Base-by-base conservation (phyloP, 1,139 yeast species). In the Hansenula lynferdii region DNA sequence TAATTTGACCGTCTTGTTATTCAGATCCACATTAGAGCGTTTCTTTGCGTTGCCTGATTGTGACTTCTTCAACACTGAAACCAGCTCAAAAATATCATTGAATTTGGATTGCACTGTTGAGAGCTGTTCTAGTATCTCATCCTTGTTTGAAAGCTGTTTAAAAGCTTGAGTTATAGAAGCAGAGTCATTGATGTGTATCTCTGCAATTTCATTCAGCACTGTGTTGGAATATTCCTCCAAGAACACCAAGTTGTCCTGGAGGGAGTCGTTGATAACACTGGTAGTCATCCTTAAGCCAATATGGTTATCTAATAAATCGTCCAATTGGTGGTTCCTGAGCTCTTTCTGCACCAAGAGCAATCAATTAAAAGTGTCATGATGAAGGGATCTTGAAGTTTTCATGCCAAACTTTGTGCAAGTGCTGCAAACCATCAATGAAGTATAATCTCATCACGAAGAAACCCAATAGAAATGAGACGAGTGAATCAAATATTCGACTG, bases 211-310 rank as follows among this genome's bases (percentile, higher is more conserved):
- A 20, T 42, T 40, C 6, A 51, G 33, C 5, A 49, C 31, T 3
- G 28, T 27, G 22, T 44, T 32, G 8, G 53, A 41, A 17, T 41
- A 40, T 3, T 34, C 35, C 27, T 52, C 51, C 25, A 52, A 35
- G 8, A 39, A 29, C 3, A 22, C 28, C 15, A 52, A 23, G 21
- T 37, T 40, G 10, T 37, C 42, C 40, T 46, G 50, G 7, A 51
- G 36, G 11, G 42, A 29, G 27, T 48, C 51, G 27, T 42, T 44
- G 22, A 51, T 42, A 12, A 50, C 40, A 7, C 48, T 44, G 19
- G 48, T 34, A 2, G 50, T 39, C 50, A 46, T 46, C 6, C n/a
- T 28, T n/a, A n/a, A n/a, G n/a, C n/a, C n/a, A n/a, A n/a, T n/a
- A n/a, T n/a, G n/a, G n/a, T n/a, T n/a, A n/a, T n/a, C n/a, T n/a